A percentile compares a stretch with the other conserved stretches of the same genome.
phyloP scores from a whole-genome alignment of 2,329 filamentous ascomycete genomes.

The Coniochaeta ligniaria region DNA sequence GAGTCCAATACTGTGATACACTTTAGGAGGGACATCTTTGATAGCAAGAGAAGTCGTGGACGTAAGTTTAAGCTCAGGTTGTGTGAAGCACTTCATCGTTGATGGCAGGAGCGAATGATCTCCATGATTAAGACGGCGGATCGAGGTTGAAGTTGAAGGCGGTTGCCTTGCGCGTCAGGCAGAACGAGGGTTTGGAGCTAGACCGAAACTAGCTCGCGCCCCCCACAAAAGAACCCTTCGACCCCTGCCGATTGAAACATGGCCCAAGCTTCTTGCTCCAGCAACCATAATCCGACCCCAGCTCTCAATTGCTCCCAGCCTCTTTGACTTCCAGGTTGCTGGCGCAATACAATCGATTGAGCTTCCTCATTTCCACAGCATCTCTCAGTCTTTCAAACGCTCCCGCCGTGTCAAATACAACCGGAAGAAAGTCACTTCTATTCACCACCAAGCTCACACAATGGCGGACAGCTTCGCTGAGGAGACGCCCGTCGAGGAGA shows the following conservation, averaged over 20 bases:
- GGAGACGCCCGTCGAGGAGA: slow-evolving; percentile 18
- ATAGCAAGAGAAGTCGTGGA: too few relatives aligned
- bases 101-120: too few relatives aligned
- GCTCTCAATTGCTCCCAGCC: neutral
- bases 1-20: too few relatives aligned
- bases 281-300: neutral
- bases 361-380: too few relatives aligned
- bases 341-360: neutral
- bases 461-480: slow-evolving; percentile 20
- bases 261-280: neutral
- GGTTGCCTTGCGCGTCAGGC: neutral
- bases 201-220: neutral
- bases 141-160: too few relatives aligned
- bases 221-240: neutral
- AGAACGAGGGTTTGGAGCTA: neutral
- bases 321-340: too few relatives aligned
- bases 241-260: slow-evolving; percentile 1
- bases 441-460: neutral
- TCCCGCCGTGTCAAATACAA: too few relatives aligned
- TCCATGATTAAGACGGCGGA: too few relatives aligned
- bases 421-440: neutral
- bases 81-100: too few relatives aligned
- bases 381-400: neutral
- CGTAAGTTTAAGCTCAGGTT: too few relatives aligned
- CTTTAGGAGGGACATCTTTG: too few relatives aligned